phyloP scores from a whole-genome alignment of 2,329 filamentous ascomycete species.

The Amauroascus niger region DNA sequence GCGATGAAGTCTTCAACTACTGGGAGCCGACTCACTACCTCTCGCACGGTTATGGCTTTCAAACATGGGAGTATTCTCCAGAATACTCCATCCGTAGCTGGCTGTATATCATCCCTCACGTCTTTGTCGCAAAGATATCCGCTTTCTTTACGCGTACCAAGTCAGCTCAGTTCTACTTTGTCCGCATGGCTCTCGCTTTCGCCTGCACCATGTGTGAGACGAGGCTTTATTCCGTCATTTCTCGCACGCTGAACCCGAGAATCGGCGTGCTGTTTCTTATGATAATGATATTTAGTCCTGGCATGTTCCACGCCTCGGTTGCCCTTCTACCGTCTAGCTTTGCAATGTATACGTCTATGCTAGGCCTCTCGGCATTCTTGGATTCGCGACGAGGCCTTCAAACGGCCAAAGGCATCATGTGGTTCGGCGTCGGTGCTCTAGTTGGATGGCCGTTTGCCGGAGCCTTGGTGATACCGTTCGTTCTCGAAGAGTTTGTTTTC shows the following conservation, averaged over 20 bases:
- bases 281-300: conserved; percentile 66
- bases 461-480: conserved; percentile 68
- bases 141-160: conserved; percentile 46
- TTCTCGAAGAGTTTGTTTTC: conserved; percentile 63
- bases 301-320: conserved; percentile 84
- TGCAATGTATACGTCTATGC: conserved; percentile 85
- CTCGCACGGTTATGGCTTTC: conserved; percentile 79
- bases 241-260: conserved; percentile 64
- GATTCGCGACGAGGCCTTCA: conserved; percentile 73
- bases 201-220: conserved; percentile 74
- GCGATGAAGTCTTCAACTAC: conserved; percentile 98
- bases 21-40: conserved; percentile 97
- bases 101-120: conserved; percentile 78
- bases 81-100: conserved; percentile 92
- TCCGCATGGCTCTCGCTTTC: conserved; percentile 65
- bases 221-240: conserved; percentile 67
- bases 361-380: conserved; percentile 82
- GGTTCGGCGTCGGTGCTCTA: conserved; percentile 76
- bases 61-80: conserved; percentile 98
- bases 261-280: conserved; percentile 79
- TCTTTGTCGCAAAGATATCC: conserved; percentile 57
- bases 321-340: conserved; percentile 90
- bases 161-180: conserved; percentile 68
- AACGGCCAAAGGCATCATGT: conserved; percentile 75
- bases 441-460: conserved; percentile 92